These are phyloP conservation scores for Aspergillus ochraceus DNA, from an alignment of 2,329 filamentous ascomycete genomes.

Conservation along the genomic window DNA sequence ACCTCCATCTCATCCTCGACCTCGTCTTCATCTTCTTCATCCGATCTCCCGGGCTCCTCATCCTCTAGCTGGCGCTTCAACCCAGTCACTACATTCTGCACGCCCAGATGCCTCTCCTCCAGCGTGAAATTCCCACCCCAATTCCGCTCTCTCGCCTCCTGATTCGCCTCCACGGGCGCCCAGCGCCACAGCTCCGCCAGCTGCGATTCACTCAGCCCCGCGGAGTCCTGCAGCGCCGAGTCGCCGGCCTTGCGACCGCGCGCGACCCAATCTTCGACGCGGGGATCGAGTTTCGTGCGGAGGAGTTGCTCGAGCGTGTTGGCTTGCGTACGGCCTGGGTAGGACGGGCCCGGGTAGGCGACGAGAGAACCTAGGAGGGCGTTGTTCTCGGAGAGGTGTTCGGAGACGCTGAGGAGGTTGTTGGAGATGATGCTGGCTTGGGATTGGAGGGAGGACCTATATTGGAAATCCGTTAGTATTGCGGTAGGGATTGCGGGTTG, in stretches of 20 bases:
- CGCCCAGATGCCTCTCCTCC: constrained; percentile 66
- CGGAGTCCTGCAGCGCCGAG: constrained; percentile 12
- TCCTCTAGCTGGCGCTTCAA: constrained; percentile 60
- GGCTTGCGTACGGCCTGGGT: constrained; percentile 65
- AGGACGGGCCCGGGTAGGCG: constrained; percentile 74
- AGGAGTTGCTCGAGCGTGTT: constrained; percentile 66
- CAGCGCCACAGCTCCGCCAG: constrained; percentile 62
- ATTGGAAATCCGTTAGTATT: not conserved
- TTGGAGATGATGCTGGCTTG: constrained; percentile 69
- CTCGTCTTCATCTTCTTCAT: constrained; percentile 51
- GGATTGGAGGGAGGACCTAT: constrained; percentile 69
- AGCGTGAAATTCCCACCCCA: constrained; percentile 69
- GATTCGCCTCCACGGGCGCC: constrained; percentile 51
- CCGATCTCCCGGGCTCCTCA: constrained; percentile 53
- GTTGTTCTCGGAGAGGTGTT: constrained; percentile 64
- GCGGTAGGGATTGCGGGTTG: not conserved
- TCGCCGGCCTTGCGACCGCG: constrained; percentile 50
- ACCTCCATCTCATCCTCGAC: constrained; percentile 44
- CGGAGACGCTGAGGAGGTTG: constrained; percentile 67
- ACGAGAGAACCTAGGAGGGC: constrained; percentile 69
- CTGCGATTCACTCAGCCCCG: constrained; percentile 46
- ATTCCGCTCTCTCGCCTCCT: constrained; percentile 47
- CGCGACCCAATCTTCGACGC: constrained; percentile 71
- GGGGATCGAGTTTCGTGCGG: constrained; percentile 79
- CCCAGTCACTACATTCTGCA: constrained; percentile 72